A percentile compares a stretch with the other conserved stretches of the same genome.
Conservation (phyloP, 192 early-diverging fungal genomes). For the Backusella australiensis region DNA sequence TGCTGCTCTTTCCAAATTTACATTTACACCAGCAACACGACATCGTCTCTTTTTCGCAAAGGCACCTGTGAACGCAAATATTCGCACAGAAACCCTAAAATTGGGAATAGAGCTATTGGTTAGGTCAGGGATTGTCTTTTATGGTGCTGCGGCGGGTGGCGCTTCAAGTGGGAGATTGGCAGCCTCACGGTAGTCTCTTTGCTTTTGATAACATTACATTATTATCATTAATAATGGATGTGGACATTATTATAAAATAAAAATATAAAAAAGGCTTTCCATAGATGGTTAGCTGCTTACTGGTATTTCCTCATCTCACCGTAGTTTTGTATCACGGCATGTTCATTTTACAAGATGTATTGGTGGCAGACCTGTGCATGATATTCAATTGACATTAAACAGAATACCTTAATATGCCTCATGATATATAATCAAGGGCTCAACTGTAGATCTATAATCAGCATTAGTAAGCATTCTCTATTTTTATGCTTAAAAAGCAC, state of each 20-base stretch:
- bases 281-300: background rate
- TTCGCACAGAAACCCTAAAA: slow-evolving; percentile 28
- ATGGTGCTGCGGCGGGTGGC: slow-evolving; percentile 29
- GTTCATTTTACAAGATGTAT: too few relatives aligned
- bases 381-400: too few relatives aligned
- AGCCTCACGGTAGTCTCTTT: background rate
- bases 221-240: background rate
- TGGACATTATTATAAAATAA: too few relatives aligned
- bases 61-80: slow-evolving; percentile 19
- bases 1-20: slow-evolving; percentile 17
- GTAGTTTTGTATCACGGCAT: background rate
- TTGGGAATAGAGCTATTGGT: slow-evolving; percentile 23
- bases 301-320: background rate
- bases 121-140: slow-evolving; percentile 23
- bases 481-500: too few relatives aligned
- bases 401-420: too few relatives aligned
- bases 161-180: slow-evolving; percentile 17
- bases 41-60: slow-evolving; percentile 36
- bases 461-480: too few relatives aligned
- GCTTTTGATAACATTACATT: background rate
- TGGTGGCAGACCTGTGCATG: too few relatives aligned
- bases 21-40: slow-evolving; percentile 23
- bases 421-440: too few relatives aligned
- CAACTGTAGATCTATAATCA: too few relatives aligned
- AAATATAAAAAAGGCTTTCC: background rate